Evolutionary conservation across 345 rosid genomes (phyloP).

Genomic region (Lepidium aucheri): DNA sequence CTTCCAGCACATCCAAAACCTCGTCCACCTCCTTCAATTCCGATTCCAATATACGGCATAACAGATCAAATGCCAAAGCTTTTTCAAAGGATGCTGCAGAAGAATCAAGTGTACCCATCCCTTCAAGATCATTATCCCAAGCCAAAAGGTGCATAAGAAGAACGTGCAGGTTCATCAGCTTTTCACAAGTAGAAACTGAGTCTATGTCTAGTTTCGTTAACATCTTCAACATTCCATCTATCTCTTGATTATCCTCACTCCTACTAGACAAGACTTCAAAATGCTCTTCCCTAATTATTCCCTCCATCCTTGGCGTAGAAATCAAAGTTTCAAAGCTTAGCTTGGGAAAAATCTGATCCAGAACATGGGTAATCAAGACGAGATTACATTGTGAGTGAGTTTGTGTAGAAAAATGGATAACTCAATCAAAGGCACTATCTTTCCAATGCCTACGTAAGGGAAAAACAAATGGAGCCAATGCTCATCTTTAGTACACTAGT

Average conservation of each 20-base stretch:
- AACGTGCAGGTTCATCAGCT: conserved; percentile 57
- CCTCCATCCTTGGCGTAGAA: conserved; percentile 4
- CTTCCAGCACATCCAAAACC: conserved; percentile 53
- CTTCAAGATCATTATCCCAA: conserved; percentile 48
- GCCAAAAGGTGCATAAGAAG: conserved; percentile 75
- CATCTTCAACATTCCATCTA: conserved; percentile 32
- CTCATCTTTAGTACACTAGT: neutral
- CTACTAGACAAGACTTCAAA: conserved; percentile 19
- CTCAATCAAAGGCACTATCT: neutral
- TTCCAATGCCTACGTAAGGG: neutral
- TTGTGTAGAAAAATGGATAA: neutral
- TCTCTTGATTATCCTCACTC: conserved; percentile 30
- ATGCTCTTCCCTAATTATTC: neutral
- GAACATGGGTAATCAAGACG: neutral
- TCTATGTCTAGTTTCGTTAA: conserved; percentile 45
- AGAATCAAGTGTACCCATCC: conserved; percentile 31
- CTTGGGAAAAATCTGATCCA: neutral
- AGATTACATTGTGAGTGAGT: neutral
- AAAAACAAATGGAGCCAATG: neutral
- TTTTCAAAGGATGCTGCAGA: conserved; percentile 47
- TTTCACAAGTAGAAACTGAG: conserved; percentile 49
- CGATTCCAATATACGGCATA: conserved; percentile 67
- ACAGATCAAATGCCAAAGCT: conserved; percentile 65
- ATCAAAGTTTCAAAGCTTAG: neutral
- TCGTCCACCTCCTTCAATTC: conserved; percentile 67